Base-by-base conservation (phyloP, 257 asterid genomes). In the Ocimum tenuiflorum region DNA sequence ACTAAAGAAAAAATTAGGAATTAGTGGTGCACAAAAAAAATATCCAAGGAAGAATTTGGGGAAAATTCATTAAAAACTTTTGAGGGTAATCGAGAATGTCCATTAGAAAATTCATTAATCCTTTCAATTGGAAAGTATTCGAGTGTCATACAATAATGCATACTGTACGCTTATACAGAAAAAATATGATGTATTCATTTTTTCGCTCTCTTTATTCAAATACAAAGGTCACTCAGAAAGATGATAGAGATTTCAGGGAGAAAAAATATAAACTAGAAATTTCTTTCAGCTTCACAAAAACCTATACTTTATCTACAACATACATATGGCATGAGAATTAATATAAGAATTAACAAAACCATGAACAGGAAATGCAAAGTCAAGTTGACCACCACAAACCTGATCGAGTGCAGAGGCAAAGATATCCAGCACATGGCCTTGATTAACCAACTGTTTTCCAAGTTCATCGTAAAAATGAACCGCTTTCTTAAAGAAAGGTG, bases 401-500 rank as follows among this genome's bases (percentile, higher is more conserved):
- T 94, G 99, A 80, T 94, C 99, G 55, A 94, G 96, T 63, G 97
- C 97, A 67, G 99, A 94, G 49, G 99, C 99, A 69, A 90, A 90
- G 50, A 94, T 76, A 76, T 94, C 99, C 91, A 94, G 70, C 49
- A 85, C 92, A 69, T 94, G 99, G 54, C 96, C 97, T 81, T 90
- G 95, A 58, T 76, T 82, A 58, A 88, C 95, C 53, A 94, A 81
- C 73, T 94, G 97, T 70, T 82, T 90, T 48, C 92, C 92, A 71
- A 94, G 86, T 63, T 94, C 97, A 69, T 88, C 91, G 8, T 85
- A 94, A 84, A 94, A 94, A 55, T 77, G 81, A 54, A 88, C 88
- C 41, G 99, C 83, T 75, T 94, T 94, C 72, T 82, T 90, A 68
- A 85, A 94, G 79, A 74, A 86, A 19, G 91, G 95, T 64, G 88